Conservation (phyloP, 768 basidiomycete species). For the Tricholoma terreum region DNA sequence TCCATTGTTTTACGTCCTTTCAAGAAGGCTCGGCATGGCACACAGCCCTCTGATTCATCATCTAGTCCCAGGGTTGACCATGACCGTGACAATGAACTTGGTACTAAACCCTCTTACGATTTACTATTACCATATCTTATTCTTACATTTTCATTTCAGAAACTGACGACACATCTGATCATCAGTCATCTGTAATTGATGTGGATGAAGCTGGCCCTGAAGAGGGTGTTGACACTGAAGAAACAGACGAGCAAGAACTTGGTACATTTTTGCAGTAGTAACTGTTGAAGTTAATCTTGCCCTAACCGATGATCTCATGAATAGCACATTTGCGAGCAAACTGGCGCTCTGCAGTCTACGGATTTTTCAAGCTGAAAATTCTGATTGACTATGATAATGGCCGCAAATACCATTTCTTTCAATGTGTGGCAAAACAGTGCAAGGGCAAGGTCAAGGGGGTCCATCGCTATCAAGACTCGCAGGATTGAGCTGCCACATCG, state of each 20-base stretch:
- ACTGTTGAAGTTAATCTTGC: too few species aligned
- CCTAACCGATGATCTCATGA: too few species aligned
- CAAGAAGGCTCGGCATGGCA: neutral
- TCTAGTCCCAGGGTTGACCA: too few species aligned
- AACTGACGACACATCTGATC: neutral
- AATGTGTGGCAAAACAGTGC: neutral
- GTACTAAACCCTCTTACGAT: too few species aligned
- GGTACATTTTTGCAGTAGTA: too few species aligned
- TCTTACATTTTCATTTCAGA: too few species aligned
- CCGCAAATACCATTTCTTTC: neutral
- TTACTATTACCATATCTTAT: too few species aligned
- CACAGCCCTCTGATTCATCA: too few species aligned
- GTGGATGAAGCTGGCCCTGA: neutral
- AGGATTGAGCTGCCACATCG: too few species aligned
- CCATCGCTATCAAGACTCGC: too few species aligned
- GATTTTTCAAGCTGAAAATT: neutral
- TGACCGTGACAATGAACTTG: too few species aligned
- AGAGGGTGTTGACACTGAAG: neutral
- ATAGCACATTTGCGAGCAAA: too few species aligned
- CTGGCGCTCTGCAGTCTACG: neutral
- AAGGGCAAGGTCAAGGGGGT: neutral
- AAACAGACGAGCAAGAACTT: neutral
- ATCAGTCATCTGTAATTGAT: neutral
- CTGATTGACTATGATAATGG: neutral
- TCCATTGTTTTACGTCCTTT: neutral